These are phyloP conservation scores for Eucalyptus tenuipes DNA, from an alignment of 345 rosid genomes.

Conservation along the genomic window DNA sequence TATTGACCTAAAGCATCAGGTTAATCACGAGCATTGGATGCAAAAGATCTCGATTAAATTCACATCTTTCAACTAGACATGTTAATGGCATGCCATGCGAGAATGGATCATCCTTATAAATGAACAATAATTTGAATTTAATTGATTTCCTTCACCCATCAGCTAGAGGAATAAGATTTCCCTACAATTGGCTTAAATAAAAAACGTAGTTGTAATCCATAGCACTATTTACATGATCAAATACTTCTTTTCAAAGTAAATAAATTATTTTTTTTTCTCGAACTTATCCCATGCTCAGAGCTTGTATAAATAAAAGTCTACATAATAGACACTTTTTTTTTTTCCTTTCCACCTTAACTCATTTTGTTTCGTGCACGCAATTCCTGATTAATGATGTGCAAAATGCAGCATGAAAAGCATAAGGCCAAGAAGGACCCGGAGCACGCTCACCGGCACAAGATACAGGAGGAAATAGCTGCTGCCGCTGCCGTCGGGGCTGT, in stretches of 20 bases:
- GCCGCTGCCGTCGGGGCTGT: conserved; percentile 20
- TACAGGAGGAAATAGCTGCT: conserved; percentile 33
- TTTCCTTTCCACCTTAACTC: neutral
- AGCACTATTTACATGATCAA: too few species aligned
- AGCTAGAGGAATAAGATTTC: neutral
- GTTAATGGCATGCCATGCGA: neutral
- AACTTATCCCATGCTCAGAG: too few species aligned
- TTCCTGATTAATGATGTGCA: neutral
- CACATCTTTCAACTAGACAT: neutral
- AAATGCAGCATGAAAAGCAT: conserved; percentile 15
- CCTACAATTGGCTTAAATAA: neutral
- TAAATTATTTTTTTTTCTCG: too few species aligned
- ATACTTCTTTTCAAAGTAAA: too few species aligned
- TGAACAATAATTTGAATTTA: neutral
- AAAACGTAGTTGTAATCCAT: neutral
- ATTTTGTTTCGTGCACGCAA: neutral
- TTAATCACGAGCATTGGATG: neutral
- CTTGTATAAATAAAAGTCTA: neutral
- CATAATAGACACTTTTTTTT: too few species aligned
- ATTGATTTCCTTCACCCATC: neutral
- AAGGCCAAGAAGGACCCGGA: conserved; percentile 32
- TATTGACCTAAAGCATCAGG: neutral
- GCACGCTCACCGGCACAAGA: conserved; percentile 40
- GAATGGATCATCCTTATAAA: neutral
- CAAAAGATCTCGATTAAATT: neutral